Evolutionary conservation across 805 yeast species (phyloP).

Genomic region (Danielia reshetovae): DNA sequence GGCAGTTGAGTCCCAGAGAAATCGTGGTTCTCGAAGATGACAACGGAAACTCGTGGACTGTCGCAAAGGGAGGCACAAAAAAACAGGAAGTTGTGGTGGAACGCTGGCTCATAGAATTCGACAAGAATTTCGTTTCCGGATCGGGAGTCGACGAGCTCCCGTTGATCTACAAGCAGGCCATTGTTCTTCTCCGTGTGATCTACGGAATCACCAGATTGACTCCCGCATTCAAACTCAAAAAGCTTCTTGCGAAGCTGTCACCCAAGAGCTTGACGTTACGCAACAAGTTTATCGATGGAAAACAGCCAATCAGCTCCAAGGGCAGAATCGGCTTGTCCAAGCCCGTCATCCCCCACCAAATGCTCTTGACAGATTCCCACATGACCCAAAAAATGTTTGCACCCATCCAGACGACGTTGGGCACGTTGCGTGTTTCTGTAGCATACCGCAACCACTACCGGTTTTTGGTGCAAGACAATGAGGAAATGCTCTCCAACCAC

Average conservation of each 20-base stretch:
- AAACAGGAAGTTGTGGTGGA: slow-evolving; percentile 88
- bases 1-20: slow-evolving; percentile 53
- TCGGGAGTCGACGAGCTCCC: slow-evolving; percentile 53
- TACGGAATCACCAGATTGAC: slow-evolving; percentile 62
- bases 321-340: slow-evolving; percentile 85
- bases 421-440: slow-evolving; percentile 69
- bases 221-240: slow-evolving; percentile 64
- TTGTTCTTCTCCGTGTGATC: slow-evolving; percentile 68
- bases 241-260: slow-evolving; percentile 20
- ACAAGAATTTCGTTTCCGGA: slow-evolving; percentile 39
- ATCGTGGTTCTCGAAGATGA: slow-evolving; percentile 56
- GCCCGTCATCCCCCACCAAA: slow-evolving; percentile 46
- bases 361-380: slow-evolving; percentile 41
- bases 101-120: slow-evolving; percentile 88
- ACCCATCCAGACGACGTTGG: slow-evolving; percentile 73
- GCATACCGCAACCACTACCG: slow-evolving; percentile 71
- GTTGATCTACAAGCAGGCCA: slow-evolving; percentile 66
- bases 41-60: slow-evolving; percentile 50
- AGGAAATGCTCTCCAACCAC: slow-evolving; percentile 57
- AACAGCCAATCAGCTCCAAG: slow-evolving; percentile 70
- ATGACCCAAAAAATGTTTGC: slow-evolving; percentile 59
- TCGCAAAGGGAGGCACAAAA: slow-evolving; percentile 52
- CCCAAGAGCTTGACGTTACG: slow-evolving; percentile 41
- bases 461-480: slow-evolving; percentile 65
- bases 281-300: slow-evolving; percentile 69